Evolutionary conservation across 192 early-diverging fungal genomes (phyloP), one percentile per base, ranked within the genome.

Genomic region (Coemansia sp.): DNA sequence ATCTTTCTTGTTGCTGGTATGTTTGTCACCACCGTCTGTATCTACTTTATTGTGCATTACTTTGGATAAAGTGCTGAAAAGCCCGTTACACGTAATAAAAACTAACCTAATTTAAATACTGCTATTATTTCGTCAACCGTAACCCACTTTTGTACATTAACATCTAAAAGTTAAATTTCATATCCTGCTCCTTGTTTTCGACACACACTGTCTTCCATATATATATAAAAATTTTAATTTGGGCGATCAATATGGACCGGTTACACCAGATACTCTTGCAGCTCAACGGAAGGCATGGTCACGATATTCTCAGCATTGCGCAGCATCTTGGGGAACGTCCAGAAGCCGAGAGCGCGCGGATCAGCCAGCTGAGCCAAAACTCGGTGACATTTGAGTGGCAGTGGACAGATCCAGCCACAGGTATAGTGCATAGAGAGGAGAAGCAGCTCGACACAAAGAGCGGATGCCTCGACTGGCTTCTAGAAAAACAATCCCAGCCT

Each of bases 11-110:
- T 33, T 9, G 69, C 51, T 1, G 76, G 76, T 1, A 79, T 79
- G 70, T 19, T 55, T 14, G 44, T 59, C 19, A 73, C 70, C 9
- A 68, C 66, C 24, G 18, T 69, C 17, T 55, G 50, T 23, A 79
- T 79, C 10, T 79, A 79, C 61, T 61, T 73, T 54, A 69, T 79
- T 22, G 27, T 79, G n/a, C 70, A 72, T 19, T 73, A 62, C 23
- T 62, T 79, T 50, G 70, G 76, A 3, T 69, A 38, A 33, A 11
- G 22, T 21, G 11, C 23, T 30, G 30, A 2, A 37, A 37, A 9
- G 34, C 34, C 34, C 7, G 34, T 37, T 37, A 37, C 34, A 37
- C 3, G 9, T 37, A 37, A 37, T 37, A 37, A 37, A 37, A 5
- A 2, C 38, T 34, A 53, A 7, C 22, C 37, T 34, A 14, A 27